Conservation (phyloP, 768 basidiomycete species). For the Hericium coralloides region DNA sequence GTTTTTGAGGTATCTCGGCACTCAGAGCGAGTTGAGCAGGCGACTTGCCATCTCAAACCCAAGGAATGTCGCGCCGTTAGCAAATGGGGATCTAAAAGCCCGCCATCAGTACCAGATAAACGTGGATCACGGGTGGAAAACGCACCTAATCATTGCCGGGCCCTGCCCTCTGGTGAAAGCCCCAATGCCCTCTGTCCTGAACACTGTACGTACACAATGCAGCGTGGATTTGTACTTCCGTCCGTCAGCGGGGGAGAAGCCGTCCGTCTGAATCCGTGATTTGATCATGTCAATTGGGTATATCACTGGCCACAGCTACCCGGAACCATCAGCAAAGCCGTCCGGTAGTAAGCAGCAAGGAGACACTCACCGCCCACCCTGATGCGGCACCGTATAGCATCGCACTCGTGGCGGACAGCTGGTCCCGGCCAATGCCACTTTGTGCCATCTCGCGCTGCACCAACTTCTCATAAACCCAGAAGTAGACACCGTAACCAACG, state of each 20-base stretch:
- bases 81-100: constrained; percentile 73
- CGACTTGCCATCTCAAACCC: constrained; percentile 92
- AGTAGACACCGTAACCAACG: constrained; percentile 79
- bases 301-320: constrained; percentile 81
- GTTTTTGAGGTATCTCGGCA: background rate
- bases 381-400: constrained; percentile 86
- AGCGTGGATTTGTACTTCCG: constrained; percentile 78
- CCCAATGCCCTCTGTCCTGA: constrained; percentile 70
- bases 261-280: constrained; percentile 93
- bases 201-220: constrained; percentile 78
- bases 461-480: constrained; percentile 87
- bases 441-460: constrained; percentile 78
- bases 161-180: constrained; percentile 90
- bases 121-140: constrained; percentile 10
- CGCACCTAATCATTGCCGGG: constrained; percentile 85
- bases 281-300: constrained; percentile 97
- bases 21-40: constrained; percentile 33
- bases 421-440: constrained; percentile 62
- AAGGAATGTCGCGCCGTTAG: constrained; percentile 94
- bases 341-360: constrained; percentile 1
- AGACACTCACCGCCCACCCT: constrained; percentile 64
- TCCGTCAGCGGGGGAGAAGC: constrained; percentile 63
- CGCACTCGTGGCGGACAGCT: constrained; percentile 70
- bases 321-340: constrained; percentile 6
- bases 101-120: constrained; percentile 1